Percentiles rank a stretch among this genome's conserved stretches.
Evolutionary conservation across 2,329 filamentous ascomycete species (phyloP).

Genomic region (Cladophialophora carrionii): DNA sequence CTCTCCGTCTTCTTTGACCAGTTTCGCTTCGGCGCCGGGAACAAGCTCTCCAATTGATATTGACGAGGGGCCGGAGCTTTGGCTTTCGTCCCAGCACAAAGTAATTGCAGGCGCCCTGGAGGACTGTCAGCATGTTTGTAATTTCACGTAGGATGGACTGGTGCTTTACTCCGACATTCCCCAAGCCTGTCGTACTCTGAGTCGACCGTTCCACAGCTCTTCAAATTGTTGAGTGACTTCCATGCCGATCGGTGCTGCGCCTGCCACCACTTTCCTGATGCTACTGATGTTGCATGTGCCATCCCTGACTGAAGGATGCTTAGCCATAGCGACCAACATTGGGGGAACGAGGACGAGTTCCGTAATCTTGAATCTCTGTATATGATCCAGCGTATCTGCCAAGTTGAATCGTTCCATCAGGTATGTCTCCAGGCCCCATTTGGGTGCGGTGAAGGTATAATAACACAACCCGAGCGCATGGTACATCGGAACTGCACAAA

Average conservation of each 20-base stretch:
- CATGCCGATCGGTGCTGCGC: conserved; percentile 55
- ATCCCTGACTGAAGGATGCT: conserved; percentile 53
- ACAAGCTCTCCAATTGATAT: conserved; percentile 70
- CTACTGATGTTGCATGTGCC: conserved; percentile 56
- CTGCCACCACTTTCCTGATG: conserved; percentile 51
- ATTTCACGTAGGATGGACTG: not conserved
- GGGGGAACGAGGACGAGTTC: conserved; percentile 56
- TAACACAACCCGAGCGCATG: conserved; percentile 25
- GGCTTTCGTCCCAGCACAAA: conserved; percentile 67
- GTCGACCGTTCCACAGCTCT: conserved; percentile 46
- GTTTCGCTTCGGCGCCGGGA: conserved; percentile 65
- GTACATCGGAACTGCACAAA: conserved; percentile 29
- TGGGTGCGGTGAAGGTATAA: conserved; percentile 48
- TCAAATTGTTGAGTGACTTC: conserved; percentile 49
- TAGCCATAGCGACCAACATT: conserved; percentile 45
- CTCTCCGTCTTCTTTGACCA: conserved; percentile 68
- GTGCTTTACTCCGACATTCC: conserved; percentile 58
- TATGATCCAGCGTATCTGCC: conserved; percentile 46
- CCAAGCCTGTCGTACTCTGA: conserved; percentile 55
- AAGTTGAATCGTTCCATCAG: conserved; percentile 54
- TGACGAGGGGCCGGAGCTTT: conserved; percentile 58
- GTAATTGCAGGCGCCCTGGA: conserved; percentile 43
- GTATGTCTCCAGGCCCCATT: conserved; percentile 71
- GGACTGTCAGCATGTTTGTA: not conserved
- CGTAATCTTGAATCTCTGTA: conserved; percentile 51